Evolutionary conservation across 2,329 filamentous ascomycete species (phyloP).

Genomic region (Mycosphaerelloides madeirae): DNA sequence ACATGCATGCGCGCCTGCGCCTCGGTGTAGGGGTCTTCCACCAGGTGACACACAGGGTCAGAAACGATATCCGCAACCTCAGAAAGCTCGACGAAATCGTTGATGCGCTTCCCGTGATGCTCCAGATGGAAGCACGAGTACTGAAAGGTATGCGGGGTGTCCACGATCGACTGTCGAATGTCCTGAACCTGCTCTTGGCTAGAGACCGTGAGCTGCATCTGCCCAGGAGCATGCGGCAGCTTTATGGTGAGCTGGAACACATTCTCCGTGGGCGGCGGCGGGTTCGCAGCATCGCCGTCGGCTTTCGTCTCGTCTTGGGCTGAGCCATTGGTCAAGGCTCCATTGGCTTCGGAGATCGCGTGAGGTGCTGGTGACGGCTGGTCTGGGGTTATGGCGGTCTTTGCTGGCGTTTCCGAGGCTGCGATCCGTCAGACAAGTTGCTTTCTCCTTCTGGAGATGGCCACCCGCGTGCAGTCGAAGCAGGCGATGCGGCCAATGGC

Average conservation of each 20-base stretch:
- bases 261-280: slow-evolving; percentile 27
- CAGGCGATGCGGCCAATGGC: no score
- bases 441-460: neutral
- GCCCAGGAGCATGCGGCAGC: slow-evolving; percentile 72
- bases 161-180: slow-evolving; percentile 92
- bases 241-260: slow-evolving; percentile 71
- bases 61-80: slow-evolving; percentile 76
- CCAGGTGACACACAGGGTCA: slow-evolving; percentile 72
- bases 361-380: slow-evolving; percentile 6
- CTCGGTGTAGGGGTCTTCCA: slow-evolving; percentile 96
- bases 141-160: slow-evolving; percentile 86
- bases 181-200: slow-evolving; percentile 94
- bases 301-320: slow-evolving; percentile 13
- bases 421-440: neutral
- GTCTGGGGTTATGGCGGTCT: slow-evolving; percentile 5
- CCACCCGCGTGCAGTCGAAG: neutral
- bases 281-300: slow-evolving; percentile 20
- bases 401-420: slow-evolving; percentile 4
- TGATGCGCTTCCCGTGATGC: slow-evolving; percentile 80
- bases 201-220: slow-evolving; percentile 80
- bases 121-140: slow-evolving; percentile 99
- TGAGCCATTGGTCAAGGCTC: slow-evolving; percentile 12
- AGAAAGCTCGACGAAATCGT: slow-evolving; percentile 88
- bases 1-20: slow-evolving; percentile 96
- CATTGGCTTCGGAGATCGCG: slow-evolving; percentile 16